phyloP scores from a whole-genome alignment of 2,329 filamentous ascomycete genomes.

The Aspergillus novoparasiticus region DNA sequence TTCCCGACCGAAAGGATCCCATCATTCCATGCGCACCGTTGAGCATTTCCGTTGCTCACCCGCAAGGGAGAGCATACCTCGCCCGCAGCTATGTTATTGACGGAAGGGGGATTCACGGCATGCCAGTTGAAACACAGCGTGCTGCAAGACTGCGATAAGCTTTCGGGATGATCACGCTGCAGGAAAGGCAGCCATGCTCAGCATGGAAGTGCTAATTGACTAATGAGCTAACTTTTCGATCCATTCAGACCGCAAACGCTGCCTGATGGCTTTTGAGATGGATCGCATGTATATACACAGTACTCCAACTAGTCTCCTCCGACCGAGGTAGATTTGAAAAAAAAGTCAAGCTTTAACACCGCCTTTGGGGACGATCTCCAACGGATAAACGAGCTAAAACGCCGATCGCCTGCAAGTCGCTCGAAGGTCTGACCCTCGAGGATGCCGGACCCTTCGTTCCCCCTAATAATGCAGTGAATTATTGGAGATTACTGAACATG shows the following conservation, averaged over 20 bases:
- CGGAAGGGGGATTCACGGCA: background rate
- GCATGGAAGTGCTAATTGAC: too few relatives aligned
- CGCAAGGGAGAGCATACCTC: background rate
- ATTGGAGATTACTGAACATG: background rate
- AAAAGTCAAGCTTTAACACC: background rate
- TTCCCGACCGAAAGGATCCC: background rate
- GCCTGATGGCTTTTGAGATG: background rate
- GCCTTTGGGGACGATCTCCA: constrained; percentile 2
- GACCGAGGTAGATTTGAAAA: background rate
- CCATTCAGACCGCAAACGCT: background rate
- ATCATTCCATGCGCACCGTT: background rate
- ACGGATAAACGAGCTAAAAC: background rate
- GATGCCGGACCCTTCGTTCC: background rate
- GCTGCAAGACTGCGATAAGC: background rate
- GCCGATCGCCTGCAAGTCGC: constrained; percentile 9
- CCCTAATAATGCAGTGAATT: background rate
- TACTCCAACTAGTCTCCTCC: background rate
- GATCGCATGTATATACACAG: background rate
- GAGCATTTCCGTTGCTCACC: background rate
- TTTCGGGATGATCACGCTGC: background rate
- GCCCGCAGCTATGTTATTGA: background rate
- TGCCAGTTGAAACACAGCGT: background rate
- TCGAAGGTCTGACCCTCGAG: constrained; percentile 1
- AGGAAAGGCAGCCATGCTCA: background rate
- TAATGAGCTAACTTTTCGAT: background rate